Evolutionary conservation across 2,329 filamentous ascomycete species (phyloP).

Genomic region (Epichloe bromicola): DNA sequence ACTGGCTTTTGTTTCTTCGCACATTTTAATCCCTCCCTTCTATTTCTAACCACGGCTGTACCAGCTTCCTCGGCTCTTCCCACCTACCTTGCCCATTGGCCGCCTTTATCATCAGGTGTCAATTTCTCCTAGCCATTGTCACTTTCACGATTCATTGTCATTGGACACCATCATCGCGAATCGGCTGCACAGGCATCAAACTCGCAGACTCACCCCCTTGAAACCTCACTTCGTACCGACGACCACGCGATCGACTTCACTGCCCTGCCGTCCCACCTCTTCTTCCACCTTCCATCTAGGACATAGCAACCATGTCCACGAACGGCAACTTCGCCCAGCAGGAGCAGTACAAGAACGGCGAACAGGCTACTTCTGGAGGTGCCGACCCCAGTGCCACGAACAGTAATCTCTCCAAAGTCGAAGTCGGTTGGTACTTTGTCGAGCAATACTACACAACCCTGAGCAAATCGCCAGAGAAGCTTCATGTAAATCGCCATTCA

Average conservation of each 20-base stretch:
- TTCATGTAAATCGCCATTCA: constrained; percentile 47
- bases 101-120: constrained; percentile 9
- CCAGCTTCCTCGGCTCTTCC: neutral
- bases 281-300: constrained; percentile 6
- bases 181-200: neutral
- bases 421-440: constrained; percentile 98
- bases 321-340: constrained; percentile 40
- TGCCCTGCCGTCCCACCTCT: constrained; percentile 1
- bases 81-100: neutral
- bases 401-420: constrained; percentile 60
- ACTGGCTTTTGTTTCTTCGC: constrained; percentile 6
- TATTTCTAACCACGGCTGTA: constrained; percentile 4
- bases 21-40: constrained; percentile 4
- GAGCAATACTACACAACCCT: constrained; percentile 98
- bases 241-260: neutral
- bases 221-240: neutral
- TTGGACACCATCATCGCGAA: neutral
- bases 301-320: constrained; percentile 35
- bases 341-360: constrained; percentile 28
- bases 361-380: constrained; percentile 25
- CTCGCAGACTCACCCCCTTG: neutral
- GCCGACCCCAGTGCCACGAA: constrained; percentile 22
- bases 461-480: constrained; percentile 86
- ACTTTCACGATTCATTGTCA: neutral
- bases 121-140: neutral